Evolutionary conservation across 225 moss, liverwort and hornwort genomes (phyloP), one percentile per base, ranked within the genome.

Genomic region (Polytrichum commune): DNA sequence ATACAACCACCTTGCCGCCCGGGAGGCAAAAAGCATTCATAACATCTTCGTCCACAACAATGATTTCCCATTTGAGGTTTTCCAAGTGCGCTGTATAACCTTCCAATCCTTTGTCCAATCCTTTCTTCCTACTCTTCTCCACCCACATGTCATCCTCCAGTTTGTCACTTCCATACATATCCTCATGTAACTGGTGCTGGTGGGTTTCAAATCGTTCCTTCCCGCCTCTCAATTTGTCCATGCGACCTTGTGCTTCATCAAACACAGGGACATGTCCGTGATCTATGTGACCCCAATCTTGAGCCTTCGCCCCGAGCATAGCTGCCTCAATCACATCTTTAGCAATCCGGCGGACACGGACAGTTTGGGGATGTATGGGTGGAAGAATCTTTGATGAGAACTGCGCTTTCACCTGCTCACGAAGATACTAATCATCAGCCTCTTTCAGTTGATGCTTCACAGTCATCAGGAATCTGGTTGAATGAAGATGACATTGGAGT

Each of bases 1-100:
- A 98, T 24, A 98, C 98, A 6, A 98, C 93, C 25, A 98, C 93
- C 83, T 98, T 98, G 67, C 98, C 98, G 22, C 98, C 98, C 3
- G 98, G 98, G 32, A 95, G 84, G 70, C 98, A 98, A 25, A 95
- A 80, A 5, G 98, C 98, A 65, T 98, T 98, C 77, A 98, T 86
- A 58, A 81, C 63, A 63, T 93, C 87, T 25, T 89, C 81, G 16
- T 98, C 95, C 1, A 98, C 95, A 2, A 98, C 98, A 8, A 98
- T 54, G 0, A 98, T 91, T 72, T 95, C 92, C 98, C 98, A 98
- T 72, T 98, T 88, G 77, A 98, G 76, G 7, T 82, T 86, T 25
- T 89, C 80, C 55, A 98, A 71, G 55, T 98, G 98, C 7, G 81
- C 84, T 18, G 84, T 91, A 67, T 30, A 93, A 3, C 90, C 89